Base-by-base conservation (phyloP, 805 yeast genomes). In the Lipomyces lipofer region DNA sequence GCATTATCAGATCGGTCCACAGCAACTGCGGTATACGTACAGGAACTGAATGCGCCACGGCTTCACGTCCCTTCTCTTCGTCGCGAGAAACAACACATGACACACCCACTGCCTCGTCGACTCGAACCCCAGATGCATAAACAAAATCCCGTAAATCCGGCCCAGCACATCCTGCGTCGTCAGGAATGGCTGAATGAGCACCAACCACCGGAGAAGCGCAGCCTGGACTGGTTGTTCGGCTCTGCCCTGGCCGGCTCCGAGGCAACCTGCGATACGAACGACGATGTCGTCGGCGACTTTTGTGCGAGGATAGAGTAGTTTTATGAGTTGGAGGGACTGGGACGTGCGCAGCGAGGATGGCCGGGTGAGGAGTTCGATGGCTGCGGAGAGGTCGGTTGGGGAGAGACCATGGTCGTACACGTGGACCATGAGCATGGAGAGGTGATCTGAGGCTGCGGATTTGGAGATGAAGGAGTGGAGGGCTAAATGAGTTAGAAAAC, bases 31-130 rank as follows among this genome's bases (percentile, higher is more conserved):
- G 12, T 8, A 12, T 21, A 28, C 51, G 35, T 17, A 47, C 48
- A 57, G 33, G 33, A 54, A 52, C 30, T 57, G 59, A 13, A 55
- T 47, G 2, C 60, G 51, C 60, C 60, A 57, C 10, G 60, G 60
- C 36, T 46, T 54, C 33, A 57, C 42, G 36, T 52, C 40, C 6
- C 28, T 21, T 17, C 59, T 44, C 9, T 22, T 46, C 8, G 60
- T 57, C 17, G 56, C 29, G 21, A 51, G 44, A 30, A 54, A 58
- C 8, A 55, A 47, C 10, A 58, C 25, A 39, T 57, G 60, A 24
- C 49, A 35, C n/a, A 55, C 17, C 60, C 60, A 57, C 8, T 43
- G 58, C 58, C 59, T 40, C 8, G 48, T 47, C 4, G 49, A 35
- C 43, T 56, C 59, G 32, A 38, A 53, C 12, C 52, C 36, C 9